Base-by-base conservation (phyloP, 139 green algal genomes). In the Astrephomene gubernaculifera region DNA sequence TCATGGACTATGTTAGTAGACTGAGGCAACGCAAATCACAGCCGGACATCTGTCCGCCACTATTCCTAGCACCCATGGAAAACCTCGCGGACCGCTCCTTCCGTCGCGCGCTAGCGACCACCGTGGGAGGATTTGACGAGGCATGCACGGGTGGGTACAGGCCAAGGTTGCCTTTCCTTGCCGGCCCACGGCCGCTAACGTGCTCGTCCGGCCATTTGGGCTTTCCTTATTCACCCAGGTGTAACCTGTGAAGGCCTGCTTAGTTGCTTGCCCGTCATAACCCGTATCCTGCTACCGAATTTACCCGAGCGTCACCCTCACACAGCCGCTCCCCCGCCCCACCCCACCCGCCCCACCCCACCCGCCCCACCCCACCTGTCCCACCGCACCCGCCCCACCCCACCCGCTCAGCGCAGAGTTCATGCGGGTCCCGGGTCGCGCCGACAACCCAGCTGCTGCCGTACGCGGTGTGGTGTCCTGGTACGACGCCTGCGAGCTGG, bases 401-500 rank as follows among this genome's bases (percentile, higher is more conserved):
- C 27, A 19, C 29, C 43, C 19, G 7, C 38, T 39, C 21, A 57
- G 17, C 35, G 35, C 89, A 85, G 93, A 96, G 84, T 96, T 96
- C 91, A 91, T 96, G 24, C 90, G 93, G 25, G 81, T 96, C 36
- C 90, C 91, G 2, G 36, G 57, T 75, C 35, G 39, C 19, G 45
- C 82, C 1, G 67, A 90, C 57, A 86, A 88, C 27, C 88, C 89
- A 1, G 12, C 68, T 1, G 79, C 68, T 17, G 71, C 72, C 4
- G 81, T 87, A 12, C 60, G 75, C 8, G 93, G 93, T 21, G 67
- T 94, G 17, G 69, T 33, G 3, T 39, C 69, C 10, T 39, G 41
- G 22, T 96, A 96, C 78, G 60, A 90, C 57, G 76, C 78, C 4
- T 24, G 6, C 2, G 93, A 96, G 90, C 89, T 96, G n/a, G 85